Percentiles rank a stretch among this genome's conserved stretches.
Conservation (phyloP, 441 rosid species). For the Geranium incanum region DNA sequence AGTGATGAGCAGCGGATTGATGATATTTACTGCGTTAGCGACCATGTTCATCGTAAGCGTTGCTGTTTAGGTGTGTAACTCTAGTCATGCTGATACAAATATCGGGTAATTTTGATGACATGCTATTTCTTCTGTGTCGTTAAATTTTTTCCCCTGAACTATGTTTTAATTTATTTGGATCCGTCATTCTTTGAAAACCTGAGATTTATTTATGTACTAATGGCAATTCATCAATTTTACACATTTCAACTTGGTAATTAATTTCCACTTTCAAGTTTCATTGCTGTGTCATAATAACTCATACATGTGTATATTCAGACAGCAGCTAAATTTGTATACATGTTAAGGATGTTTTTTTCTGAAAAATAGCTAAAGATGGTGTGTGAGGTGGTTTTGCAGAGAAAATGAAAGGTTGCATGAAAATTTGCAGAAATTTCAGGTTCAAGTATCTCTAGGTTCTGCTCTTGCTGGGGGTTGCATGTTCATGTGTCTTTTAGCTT, state of each 20-base stretch:
- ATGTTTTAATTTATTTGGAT: background rate
- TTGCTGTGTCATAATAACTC: background rate
- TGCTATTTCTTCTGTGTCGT: background rate
- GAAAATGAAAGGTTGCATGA: too few relatives aligned
- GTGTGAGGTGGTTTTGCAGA: background rate
- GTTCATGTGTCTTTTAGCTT: background rate
- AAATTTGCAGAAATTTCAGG: too few relatives aligned
- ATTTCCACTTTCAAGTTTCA: background rate
- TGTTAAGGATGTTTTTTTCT: background rate
- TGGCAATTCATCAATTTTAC: background rate
- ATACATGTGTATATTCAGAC: background rate
- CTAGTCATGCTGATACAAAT: background rate
- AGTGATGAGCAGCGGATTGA: background rate
- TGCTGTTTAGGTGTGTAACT: background rate
- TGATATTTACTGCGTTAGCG: background rate
- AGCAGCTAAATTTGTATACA: too few relatives aligned
- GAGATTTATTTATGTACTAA: slow-evolving; percentile 2
- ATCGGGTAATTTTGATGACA: background rate
- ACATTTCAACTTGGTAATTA: background rate
- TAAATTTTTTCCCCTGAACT: background rate
- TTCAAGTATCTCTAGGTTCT: too few relatives aligned
- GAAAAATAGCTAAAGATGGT: background rate
- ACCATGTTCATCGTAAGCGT: background rate
- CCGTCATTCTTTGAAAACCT: background rate
- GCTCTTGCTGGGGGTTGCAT: background rate